Base-by-base conservation (phyloP, 768 basidiomycete genomes). In the Mycena pura region DNA sequence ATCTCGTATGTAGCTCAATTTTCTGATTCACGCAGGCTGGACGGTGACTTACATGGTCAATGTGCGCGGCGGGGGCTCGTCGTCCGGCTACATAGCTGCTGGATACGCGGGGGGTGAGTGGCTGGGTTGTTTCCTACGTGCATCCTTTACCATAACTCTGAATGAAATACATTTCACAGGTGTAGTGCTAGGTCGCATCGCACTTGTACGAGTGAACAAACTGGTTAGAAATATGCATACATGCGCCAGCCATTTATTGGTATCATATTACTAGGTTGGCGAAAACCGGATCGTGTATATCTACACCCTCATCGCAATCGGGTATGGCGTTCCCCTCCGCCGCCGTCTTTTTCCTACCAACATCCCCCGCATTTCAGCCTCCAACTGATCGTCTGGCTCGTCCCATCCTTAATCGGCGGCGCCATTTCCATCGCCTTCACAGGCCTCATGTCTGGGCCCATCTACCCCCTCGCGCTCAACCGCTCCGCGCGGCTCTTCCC, bases 401-500 rank as follows among this genome's bases (percentile, higher is more conserved):
- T 80, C 3, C 80, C 80, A 27, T 78, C 76, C 19, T 69, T 86
- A 25, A 72, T 84, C 19, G 82, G 78, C 10, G 77, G 77, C 56
- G 84, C 79, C 2, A 74, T 86, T 9, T 79, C 81, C 0, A 72
- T 86, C 50, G 73, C 81, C 3, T 54, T 84, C 31, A 69, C 82
- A 14, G 86, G 86, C 21, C 17, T 85, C 11, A 60, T 85, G 34
- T 69, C 86, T 32, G 86, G 85, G 1, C 85, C 84, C 8, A 78
- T 86, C 70, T 86, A 83, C 67, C 84, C 83, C 5, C 76, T 84
- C 38, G 72, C 81, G 14, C 80, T 89, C 77, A 84, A 83, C 68
- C 78, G 84, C 21, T 72, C 82, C 5, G 73, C 80, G 19, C 74
- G 79, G 4, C 73, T 88, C 46, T 67, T 90, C 17, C 88, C 88